Evolutionary conservation across 106 monocot species (phyloP), one percentile per base, ranked within the genome.

Genomic region (Allium sativum): DNA sequence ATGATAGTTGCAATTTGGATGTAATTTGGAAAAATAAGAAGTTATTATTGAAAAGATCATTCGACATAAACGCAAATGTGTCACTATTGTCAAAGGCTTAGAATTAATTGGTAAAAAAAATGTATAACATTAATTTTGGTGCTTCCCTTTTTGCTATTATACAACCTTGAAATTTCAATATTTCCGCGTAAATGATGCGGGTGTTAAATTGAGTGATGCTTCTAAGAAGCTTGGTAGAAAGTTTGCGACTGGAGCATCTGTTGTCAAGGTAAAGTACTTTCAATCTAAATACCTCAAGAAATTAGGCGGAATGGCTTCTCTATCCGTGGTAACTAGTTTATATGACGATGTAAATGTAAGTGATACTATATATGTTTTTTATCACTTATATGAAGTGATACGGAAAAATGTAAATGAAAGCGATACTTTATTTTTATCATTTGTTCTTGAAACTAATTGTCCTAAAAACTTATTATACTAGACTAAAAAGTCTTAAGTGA

Each of bases 231-330:
- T 98, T 62, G 96, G 96, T 15, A 96, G 91, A 72, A 91, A 85
- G 70, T 98, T 98, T 78, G 96, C 96, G 46, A 98, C 96, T 46
- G 96, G 96, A 65, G 96, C 91, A 54, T 98, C 96, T 82, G 91
- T 98, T 66, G 96, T 98, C 45, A 98, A 98, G 96, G 96, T 98
- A 59, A 7, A 14, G 18, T 75, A 52, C 12, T 66, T 54, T 1
- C 46, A 21, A 47, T 14, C 8, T 8, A 3, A n/a, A n/a, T n/a
- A n/a, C n/a, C n/a, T n/a, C n/a, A n/a, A n/a, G n/a, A n/a, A n/a
- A 6, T 21, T 21, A 55, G 59, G n/a, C 21, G 9, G 16, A 47
- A 17, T n/a, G 21, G 14, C 31, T 31, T 31, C 31, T 31, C 31
- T 0, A 5, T 31, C 31, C 5, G 5, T 2, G 31, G 31, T 31